Base-by-base conservation (phyloP, 2,329 filamentous ascomycete genomes). In the Onygenales sp. region DNA sequence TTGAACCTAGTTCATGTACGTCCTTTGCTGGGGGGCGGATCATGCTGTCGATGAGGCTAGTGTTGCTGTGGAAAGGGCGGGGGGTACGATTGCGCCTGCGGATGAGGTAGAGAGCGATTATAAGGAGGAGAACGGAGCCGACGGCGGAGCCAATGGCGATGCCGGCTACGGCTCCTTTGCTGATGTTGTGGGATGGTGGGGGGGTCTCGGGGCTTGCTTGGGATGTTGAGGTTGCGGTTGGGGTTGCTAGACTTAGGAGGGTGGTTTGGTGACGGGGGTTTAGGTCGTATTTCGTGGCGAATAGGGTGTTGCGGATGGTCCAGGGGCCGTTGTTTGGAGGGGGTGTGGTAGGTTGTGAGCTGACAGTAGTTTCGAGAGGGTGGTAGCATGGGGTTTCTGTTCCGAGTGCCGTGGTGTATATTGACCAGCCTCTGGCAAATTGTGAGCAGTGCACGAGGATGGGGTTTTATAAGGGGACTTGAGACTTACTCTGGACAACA, bases 331-430 rank as follows among this genome's bases (percentile, higher is more conserved):
- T 59, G 10, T 55, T 59, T 42, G 59, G 34, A 4, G 62, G 58
- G n/a, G 58, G 56, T 9, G 56, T 54, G 40, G 59, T 42, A 9
- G 56, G 56, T 17, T 50, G 40, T 7, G 52, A 42, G 10, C 61
- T 53, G 17, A 58, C 57, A 17, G 59, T 61, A 17, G 59, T 61
- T 27, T 27, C 21, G 21, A 27, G 4, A 27, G 21, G 21, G 21
- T 27, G 21, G 45, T 63, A 64, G 58, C 65, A 67, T 14, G 63
- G 64, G 5, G 59, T 62, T 57, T 61, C 59, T n/a, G 61, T 61
- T 34, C 60, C 64, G 31, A 67, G 46, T 4, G 58, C 44, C 14
- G 57, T 51, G 31, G 54, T 58, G 44, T 59, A 57, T 47, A 61
- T 51, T 34, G 57, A 55, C 57, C 58, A 62, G 33, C 59, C 59